phyloP scores from a whole-genome alignment of 2,329 filamentous ascomycete species.

The Fusarium sp. region DNA sequence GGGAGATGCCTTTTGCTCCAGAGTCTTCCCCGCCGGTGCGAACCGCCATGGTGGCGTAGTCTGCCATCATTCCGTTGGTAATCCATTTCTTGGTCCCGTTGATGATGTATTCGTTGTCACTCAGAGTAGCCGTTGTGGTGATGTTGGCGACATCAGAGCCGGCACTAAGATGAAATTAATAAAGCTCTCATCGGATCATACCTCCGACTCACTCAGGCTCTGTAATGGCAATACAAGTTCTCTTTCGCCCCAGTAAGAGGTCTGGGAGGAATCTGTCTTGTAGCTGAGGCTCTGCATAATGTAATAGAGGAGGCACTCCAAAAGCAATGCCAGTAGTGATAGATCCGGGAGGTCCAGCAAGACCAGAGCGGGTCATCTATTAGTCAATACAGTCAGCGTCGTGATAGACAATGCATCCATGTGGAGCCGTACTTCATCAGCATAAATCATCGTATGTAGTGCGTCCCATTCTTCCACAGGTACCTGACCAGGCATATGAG shows the following conservation, averaged over 20 bases:
- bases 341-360: neutral
- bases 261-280: neutral
- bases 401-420: neutral
- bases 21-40: neutral
- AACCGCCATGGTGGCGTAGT: neutral
- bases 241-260: neutral
- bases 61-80: neutral
- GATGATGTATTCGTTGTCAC: neutral
- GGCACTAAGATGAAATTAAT: neutral
- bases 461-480: neutral
- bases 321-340: neutral
- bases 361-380: neutral
- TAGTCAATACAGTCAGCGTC: neutral
- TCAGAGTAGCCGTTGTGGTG: neutral
- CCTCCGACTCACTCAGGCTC: neutral
- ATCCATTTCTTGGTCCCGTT: neutral
- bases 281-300: neutral
- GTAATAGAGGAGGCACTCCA: neutral
- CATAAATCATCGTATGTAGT: neutral
- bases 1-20: neutral
- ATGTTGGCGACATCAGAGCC: neutral
- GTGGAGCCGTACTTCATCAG: neutral
- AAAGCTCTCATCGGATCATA: neutral
- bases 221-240: neutral
- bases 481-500: neutral